These are phyloP conservation scores for Amaranthus palmeri DNA, from an alignment of 148 eudicot genomes.

Conservation along the genomic window DNA sequence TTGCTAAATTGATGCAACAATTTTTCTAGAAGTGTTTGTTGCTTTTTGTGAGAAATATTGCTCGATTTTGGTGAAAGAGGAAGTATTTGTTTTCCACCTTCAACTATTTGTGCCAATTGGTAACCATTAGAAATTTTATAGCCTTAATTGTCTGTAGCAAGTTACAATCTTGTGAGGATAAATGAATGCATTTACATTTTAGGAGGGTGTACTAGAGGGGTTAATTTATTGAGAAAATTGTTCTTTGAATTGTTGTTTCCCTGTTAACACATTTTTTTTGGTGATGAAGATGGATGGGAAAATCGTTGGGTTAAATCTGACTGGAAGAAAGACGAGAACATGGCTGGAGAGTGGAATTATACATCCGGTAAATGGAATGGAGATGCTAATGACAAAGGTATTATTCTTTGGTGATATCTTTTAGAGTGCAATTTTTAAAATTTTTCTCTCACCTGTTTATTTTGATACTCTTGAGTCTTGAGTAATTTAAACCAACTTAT, in stretches of 20 bases:
- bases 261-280: conserved; percentile 10
- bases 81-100: no score
- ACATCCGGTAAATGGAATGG: conserved; percentile 98
- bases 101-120: no score
- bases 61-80: no score
- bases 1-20: no score
- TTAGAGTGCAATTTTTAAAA: neutral
- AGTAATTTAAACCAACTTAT: neutral
- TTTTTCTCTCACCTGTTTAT: no score
- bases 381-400: conserved; percentile 81
- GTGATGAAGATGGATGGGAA: conserved; percentile 83
- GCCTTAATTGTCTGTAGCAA: no score
- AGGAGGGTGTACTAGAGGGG: neutral
- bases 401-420: neutral
- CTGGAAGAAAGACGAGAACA: conserved; percentile 89
- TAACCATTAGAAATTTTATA: no score
- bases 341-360: conserved; percentile 98
- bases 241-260: neutral
- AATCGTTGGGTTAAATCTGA: conserved; percentile 90
- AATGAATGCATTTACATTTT: neutral
- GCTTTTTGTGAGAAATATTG: no score
- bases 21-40: no score
- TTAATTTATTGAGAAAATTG: neutral
- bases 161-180: no score
- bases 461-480: neutral